Evolutionary conservation across 495 filamentous ascomycete genomes (phyloP), one percentile per base, ranked within the genome.

Genomic region (Tuber magnatum): DNA sequence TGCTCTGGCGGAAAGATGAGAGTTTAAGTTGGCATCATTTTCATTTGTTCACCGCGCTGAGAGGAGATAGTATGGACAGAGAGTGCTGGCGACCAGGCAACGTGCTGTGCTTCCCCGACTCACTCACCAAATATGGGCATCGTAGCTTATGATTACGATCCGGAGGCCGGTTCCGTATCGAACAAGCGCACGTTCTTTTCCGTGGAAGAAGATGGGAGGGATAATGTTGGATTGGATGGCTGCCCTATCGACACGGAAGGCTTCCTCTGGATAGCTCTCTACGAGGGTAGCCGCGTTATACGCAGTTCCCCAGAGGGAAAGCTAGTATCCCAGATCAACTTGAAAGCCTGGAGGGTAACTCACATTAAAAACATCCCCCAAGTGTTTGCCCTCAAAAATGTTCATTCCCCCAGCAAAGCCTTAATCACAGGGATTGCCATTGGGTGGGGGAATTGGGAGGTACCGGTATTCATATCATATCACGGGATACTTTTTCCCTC

Each of bases 31-130:
- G 35, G 10, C 32, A 35, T 65, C 18, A 12, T 65, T 65, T 65
- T 32, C 4, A 14, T 32, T 61, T 10, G 56, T 16, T 61, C n/a
- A 61, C 2, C 3, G n/a, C 5, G 56, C n/a, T 32, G 56, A 56
- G 46, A 56, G 14, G 56, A 32, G n/a, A 32, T 32, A 32, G 10
- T 61, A 9, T 83, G 82, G 41, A 43, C 51, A 80, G 76, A 81
- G 81, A 89, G 87, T 68, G 84, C 85, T 24, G 89, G 92, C 80
- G 85, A 89, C 78, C 91, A 89, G 82, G 94, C 87, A 68, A 91
- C 94, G 88, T 97, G 92, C 85, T 91, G 88, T 97, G 92, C 85
- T 91, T 93, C 83, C 93, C 90, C 65, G 89, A 97, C 85, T 91
- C 92, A 7, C 32, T 90, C 90, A 48, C 90, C 90, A 48, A 89